phyloP scores from a whole-genome alignment of 2,329 filamentous ascomycete genomes.

The Pseudonectria buxi region DNA sequence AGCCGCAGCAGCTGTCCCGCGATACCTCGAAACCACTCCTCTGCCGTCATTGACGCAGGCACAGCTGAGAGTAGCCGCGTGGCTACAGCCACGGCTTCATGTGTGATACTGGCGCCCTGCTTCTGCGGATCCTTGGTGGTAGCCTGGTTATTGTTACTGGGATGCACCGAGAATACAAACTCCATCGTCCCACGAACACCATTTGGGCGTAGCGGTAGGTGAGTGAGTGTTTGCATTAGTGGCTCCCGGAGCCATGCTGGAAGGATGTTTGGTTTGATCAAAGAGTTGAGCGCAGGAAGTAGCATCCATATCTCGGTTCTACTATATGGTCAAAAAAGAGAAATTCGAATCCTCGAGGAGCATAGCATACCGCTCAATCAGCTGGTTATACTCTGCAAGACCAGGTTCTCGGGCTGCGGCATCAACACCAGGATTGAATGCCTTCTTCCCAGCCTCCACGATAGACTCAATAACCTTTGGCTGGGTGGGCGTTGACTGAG shows the following conservation, averaged over 20 bases:
- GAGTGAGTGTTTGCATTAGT: conserved; percentile 51
- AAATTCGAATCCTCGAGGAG: neutral
- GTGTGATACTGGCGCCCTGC: conserved; percentile 56
- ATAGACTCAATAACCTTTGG: conserved; percentile 28
- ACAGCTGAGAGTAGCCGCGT: conserved; percentile 55
- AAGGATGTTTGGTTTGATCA: conserved; percentile 54
- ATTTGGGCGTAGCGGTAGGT: conserved; percentile 53
- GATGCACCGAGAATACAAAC: conserved; percentile 64
- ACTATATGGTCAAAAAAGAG: conserved; percentile 5
- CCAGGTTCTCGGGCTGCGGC: conserved; percentile 28
- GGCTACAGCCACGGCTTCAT: conserved; percentile 60
- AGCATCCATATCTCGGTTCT: conserved; percentile 43
- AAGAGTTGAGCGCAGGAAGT: conserved; percentile 53
- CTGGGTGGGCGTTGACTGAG: conserved; percentile 18
- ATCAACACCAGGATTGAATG: conserved; percentile 39
- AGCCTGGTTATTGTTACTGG: conserved; percentile 38
- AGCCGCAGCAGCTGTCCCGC: conserved; percentile 54
- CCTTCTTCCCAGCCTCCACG: conserved; percentile 37
- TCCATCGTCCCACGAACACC: conserved; percentile 64
- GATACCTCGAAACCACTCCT: conserved; percentile 55
- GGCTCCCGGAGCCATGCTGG: conserved; percentile 54
- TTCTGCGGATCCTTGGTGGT: conserved; percentile 41
- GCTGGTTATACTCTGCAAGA: conserved; percentile 35
- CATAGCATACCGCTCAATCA: conserved; percentile 42
- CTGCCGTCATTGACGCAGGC: conserved; percentile 45